Percentiles rank a stretch among this genome's conserved stretches.
Conservation (phyloP, 768 basidiomycete species). For the Amanita molliuscula region DNA sequence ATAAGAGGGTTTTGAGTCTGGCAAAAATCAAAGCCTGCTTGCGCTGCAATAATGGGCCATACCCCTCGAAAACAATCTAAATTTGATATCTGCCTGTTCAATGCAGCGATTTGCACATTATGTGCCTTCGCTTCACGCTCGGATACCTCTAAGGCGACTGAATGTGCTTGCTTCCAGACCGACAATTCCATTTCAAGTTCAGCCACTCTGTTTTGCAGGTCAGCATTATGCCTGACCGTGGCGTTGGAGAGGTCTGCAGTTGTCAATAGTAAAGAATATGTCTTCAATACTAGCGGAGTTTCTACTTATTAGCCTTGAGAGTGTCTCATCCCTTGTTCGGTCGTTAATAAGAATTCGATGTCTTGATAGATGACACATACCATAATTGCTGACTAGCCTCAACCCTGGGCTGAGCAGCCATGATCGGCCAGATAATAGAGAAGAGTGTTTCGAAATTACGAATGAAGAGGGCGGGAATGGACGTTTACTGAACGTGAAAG, state of each 20-base stretch:
- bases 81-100: constrained; percentile 54
- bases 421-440: constrained; percentile 29
- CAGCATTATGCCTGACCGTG: constrained; percentile 53
- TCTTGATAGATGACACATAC: constrained; percentile 26
- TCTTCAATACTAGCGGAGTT: constrained; percentile 3
- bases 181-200: constrained; percentile 62
- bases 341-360: constrained; percentile 10
- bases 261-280: constrained; percentile 5
- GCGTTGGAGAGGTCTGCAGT: constrained; percentile 47
- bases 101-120: constrained; percentile 54
- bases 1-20: constrained; percentile 61
- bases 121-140: constrained; percentile 57
- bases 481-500: constrained; percentile 29
- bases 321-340: constrained; percentile 50
- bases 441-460: constrained; percentile 12
- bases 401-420: constrained; percentile 45
- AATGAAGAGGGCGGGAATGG: constrained; percentile 30
- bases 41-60: neutral
- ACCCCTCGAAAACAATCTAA: constrained; percentile 42
- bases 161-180: constrained; percentile 65
- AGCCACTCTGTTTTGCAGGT: constrained; percentile 52
- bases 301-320: constrained; percentile 51
- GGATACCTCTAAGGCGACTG: constrained; percentile 47
- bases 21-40: constrained; percentile 2
- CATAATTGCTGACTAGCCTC: constrained; percentile 58